Conservation (phyloP, 495 filamentous ascomycete species). For the Cairneyella variabilis region DNA sequence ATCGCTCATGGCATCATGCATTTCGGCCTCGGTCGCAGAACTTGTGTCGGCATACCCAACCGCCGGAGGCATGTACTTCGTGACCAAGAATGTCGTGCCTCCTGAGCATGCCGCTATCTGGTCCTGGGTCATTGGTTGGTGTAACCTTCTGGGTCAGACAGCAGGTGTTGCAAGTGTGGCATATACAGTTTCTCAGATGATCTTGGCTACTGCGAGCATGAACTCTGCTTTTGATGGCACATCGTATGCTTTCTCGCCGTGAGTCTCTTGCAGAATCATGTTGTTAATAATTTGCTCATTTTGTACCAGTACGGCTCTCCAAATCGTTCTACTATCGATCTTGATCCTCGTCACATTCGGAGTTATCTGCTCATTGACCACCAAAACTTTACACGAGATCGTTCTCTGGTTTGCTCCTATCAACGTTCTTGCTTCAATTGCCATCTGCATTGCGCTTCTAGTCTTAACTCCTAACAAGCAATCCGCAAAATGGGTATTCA, state of each 20-base stretch:
- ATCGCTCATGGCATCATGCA: constrained; percentile 33
- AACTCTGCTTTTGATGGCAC: constrained; percentile 44
- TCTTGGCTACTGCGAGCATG: constrained; percentile 54
- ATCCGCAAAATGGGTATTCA: constrained; percentile 63
- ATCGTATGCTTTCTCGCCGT: constrained; percentile 44
- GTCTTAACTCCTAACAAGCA: constrained; percentile 61
- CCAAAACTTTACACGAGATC: constrained; percentile 57
- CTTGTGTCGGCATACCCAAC: constrained; percentile 62
- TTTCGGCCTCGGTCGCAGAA: constrained; percentile 41
- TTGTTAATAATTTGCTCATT: constrained; percentile 2
- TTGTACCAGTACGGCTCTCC: constrained; percentile 48
- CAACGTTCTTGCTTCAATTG: constrained; percentile 56
- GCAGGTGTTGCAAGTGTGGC: constrained; percentile 55
- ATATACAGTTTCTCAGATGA: constrained; percentile 56
- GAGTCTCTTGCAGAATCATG: constrained; percentile 10
- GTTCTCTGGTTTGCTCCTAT: constrained; percentile 72
- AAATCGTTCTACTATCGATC: constrained; percentile 61
- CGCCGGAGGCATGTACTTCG: constrained; percentile 62
- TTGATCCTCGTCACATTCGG: constrained; percentile 55
- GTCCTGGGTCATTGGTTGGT: constrained; percentile 61
- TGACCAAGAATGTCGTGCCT: constrained; percentile 58
- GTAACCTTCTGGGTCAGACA: constrained; percentile 58
- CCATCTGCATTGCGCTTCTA: constrained; percentile 59
- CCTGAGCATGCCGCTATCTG: constrained; percentile 52
- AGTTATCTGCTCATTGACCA: constrained; percentile 61